A percentile compares a stretch with the other conserved stretches of the same genome.
Evolutionary conservation across 2,329 filamentous ascomycete genomes (phyloP).

Genomic region (Phaeosphaeriaceae sp.): DNA sequence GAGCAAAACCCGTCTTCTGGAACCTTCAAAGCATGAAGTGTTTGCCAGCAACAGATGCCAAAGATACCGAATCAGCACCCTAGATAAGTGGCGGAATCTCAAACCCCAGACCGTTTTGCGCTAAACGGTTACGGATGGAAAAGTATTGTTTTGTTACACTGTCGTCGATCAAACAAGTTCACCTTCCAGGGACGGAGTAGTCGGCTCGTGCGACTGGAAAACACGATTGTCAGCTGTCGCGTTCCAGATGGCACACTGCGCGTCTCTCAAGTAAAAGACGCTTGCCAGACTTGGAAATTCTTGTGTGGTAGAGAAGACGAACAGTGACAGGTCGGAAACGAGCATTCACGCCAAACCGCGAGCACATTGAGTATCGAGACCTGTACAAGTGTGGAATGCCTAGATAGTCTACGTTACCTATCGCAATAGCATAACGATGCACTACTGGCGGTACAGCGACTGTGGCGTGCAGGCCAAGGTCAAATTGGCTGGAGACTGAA

Average conservation of each 20-base stretch:
- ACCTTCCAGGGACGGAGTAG: neutral
- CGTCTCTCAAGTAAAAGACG: neutral
- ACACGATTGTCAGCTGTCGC: slow-evolving; percentile 1
- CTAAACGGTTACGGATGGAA: slow-evolving; percentile 7
- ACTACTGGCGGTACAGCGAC: neutral
- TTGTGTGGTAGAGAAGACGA: neutral
- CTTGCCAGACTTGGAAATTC: neutral
- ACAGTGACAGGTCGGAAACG: neutral
- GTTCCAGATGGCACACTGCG: neutral
- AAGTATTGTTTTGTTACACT: slow-evolving; percentile 13
- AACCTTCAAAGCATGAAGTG: slow-evolving; percentile 11
- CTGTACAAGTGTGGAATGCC: too few relatives aligned
- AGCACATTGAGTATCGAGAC: neutral
- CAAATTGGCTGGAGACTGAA: neutral
- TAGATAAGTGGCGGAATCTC: slow-evolving; percentile 15
- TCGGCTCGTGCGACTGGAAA: neutral
- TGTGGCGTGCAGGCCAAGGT: neutral
- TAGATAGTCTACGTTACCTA: neutral
- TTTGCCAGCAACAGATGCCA: slow-evolving; percentile 3
- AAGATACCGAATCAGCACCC: slow-evolving; percentile 3
- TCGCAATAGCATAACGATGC: neutral
- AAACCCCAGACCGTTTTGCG: slow-evolving; percentile 30
- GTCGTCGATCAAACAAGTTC: slow-evolving; percentile 18
- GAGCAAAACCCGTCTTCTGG: slow-evolving; percentile 11
- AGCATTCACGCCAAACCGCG: neutral